Percentiles rank a stretch among this genome's conserved stretches.
phyloP scores from a whole-genome alignment of 805 yeast species.

The Candida silvatica region DNA sequence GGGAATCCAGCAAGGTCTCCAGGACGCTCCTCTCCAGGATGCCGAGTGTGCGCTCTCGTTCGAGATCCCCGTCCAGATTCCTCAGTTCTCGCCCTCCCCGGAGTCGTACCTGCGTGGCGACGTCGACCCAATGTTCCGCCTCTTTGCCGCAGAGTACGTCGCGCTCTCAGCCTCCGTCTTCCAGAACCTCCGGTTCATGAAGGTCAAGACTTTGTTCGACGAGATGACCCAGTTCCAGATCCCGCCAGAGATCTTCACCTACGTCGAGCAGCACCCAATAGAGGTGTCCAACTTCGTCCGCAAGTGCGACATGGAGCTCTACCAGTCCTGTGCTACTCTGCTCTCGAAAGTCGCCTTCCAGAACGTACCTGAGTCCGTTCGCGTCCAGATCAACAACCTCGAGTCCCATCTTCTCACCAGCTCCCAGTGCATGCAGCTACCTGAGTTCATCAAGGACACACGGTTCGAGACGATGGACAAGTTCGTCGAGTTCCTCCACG shows the following conservation, averaged over 20 bases:
- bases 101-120: not conserved
- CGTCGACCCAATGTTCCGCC: not conserved
- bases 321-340: constrained; percentile 44
- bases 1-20: not conserved
- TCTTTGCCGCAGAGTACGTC: constrained; percentile 30
- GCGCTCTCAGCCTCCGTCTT: constrained; percentile 57
- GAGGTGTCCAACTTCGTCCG: constrained; percentile 43
- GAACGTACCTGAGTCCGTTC: constrained; percentile 48
- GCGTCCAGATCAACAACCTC: constrained; percentile 45
- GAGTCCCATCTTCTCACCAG: constrained; percentile 39
- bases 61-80: not conserved
- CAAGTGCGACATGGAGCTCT: constrained; percentile 58
- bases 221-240: constrained; percentile 41
- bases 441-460: constrained; percentile 39
- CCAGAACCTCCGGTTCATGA: constrained; percentile 61
- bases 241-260: constrained; percentile 23
- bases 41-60: not conserved
- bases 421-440: constrained; percentile 35
- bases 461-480: constrained; percentile 41
- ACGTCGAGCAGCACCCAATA: constrained; percentile 27
- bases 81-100: not conserved
- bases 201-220: constrained; percentile 50
- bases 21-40: not conserved
- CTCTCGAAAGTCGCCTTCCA: constrained; percentile 55
- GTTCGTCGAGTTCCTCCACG: constrained; percentile 13